Percentiles rank a stretch among this genome's conserved stretches.
Conservation (phyloP, 805 yeast species). For the Yarrowia sp. region DNA sequence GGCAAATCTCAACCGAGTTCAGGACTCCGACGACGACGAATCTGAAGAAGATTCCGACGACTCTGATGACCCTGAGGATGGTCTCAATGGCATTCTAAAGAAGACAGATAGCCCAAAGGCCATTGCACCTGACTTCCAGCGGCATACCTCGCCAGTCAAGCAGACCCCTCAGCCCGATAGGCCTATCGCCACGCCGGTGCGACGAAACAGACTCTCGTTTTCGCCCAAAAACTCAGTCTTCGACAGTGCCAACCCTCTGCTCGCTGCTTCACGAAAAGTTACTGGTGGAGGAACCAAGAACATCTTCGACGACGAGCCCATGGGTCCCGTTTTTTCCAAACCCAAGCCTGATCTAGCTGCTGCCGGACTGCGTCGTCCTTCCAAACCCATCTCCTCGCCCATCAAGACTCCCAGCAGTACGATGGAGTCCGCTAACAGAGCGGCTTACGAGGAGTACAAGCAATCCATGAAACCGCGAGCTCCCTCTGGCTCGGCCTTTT, state of each 20-base stretch:
- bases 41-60: neutral
- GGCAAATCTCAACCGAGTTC: neutral
- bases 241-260: neutral
- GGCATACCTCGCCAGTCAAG: neutral
- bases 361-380: neutral
- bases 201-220: slow-evolving; percentile 12
- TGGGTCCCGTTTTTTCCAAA: neutral
- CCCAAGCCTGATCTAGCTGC: neutral
- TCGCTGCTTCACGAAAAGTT: neutral
- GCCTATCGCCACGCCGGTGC: neutral
- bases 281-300: neutral
- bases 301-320: slow-evolving; percentile 1
- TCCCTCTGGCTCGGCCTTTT: neutral
- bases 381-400: neutral
- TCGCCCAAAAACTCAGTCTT: slow-evolving; percentile 11
- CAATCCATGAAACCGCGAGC: slow-evolving; percentile 4
- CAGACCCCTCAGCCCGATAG: neutral
- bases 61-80: slow-evolving; percentile 13
- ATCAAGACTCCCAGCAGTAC: neutral
- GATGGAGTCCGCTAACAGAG: slow-evolving; percentile 16
- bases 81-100: neutral
- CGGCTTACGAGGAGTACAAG: slow-evolving; percentile 21
- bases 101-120: neutral
- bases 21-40: neutral
- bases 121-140: slow-evolving; percentile 8